These are phyloP conservation scores for Detonula confervacea DNA, from an alignment of 352 stramenopile genomes.

Conservation along the genomic window DNA sequence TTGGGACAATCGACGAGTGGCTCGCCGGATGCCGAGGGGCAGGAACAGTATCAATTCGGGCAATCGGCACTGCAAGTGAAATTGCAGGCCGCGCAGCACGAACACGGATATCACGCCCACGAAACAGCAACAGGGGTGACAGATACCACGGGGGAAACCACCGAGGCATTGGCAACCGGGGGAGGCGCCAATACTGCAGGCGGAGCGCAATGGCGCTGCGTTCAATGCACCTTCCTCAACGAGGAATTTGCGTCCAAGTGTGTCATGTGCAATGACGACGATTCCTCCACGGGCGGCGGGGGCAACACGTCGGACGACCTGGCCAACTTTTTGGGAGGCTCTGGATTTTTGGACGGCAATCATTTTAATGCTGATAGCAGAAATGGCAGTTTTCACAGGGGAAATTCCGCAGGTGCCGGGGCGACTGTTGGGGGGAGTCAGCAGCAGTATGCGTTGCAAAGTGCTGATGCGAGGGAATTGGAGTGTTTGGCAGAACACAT, in stretches of 20 bases:
- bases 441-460: slow-evolving; percentile 12
- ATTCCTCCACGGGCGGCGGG: slow-evolving; percentile 24
- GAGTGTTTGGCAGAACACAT: slow-evolving; percentile 29
- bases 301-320: slow-evolving; percentile 37
- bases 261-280: slow-evolving; percentile 54
- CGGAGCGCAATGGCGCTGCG: slow-evolving; percentile 43
- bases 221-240: slow-evolving; percentile 50
- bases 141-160: neutral
- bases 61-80: too few relatives aligned
- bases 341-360: slow-evolving; percentile 12
- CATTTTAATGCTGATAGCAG: slow-evolving; percentile 10
- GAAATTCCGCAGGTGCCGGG: neutral
- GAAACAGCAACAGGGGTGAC: neutral
- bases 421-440: neutral
- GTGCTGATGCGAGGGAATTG: slow-evolving; percentile 25
- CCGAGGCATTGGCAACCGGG: neutral
- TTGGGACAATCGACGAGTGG: slow-evolving; percentile 3
- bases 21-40: neutral
- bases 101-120: too few relatives aligned
- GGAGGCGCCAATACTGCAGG: neutral
- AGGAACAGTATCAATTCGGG: too few relatives aligned
- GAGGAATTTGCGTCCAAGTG: slow-evolving; percentile 29
- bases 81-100: neutral
- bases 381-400: neutral
- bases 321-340: slow-evolving; percentile 41